A percentile compares a stretch with the other conserved stretches of the same genome.
Conservation (phyloP, 1,139 yeast genomes). For the Candida pseudoviswanathii region DNA sequence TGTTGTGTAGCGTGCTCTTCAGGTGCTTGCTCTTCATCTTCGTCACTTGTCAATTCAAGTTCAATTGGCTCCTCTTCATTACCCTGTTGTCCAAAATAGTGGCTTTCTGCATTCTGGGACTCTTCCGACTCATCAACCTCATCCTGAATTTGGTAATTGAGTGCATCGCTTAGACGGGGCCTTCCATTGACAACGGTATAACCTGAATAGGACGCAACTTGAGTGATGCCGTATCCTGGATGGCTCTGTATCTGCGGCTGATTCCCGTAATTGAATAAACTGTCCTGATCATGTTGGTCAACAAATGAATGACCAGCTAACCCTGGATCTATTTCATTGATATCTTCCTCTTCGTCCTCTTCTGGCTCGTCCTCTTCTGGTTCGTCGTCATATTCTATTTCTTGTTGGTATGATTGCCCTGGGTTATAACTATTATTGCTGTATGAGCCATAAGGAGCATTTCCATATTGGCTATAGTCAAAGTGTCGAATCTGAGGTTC, state of each 20-base stretch:
- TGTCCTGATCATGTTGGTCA: not conserved
- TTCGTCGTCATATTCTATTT: slow-evolving; percentile 6
- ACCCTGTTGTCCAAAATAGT: slow-evolving; percentile 1
- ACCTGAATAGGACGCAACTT: slow-evolving; percentile 1
- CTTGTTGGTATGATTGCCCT: slow-evolving; percentile 3
- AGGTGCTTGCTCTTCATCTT: slow-evolving; percentile 14
- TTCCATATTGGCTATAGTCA: not conserved
- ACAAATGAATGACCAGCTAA: not conserved
- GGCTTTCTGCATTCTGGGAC: slow-evolving; percentile 6
- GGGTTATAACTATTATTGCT: not conserved
- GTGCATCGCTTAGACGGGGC: slow-evolving; percentile 12
- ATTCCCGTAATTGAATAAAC: not conserved
- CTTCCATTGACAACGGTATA: slow-evolving; percentile 10
- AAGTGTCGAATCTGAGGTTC: not conserved
- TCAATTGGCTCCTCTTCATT: slow-evolving; percentile 1
- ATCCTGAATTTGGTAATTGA: not conserved
- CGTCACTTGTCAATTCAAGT: slow-evolving; percentile 5
- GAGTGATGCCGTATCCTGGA: slow-evolving; percentile 5
- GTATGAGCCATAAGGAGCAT: not conserved
- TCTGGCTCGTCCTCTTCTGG: slow-evolving; percentile 6
- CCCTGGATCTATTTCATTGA: not conserved
- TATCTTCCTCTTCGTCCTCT: slow-evolving; percentile 6
- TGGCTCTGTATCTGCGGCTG: not conserved
- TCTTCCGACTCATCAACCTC: slow-evolving; percentile 11
- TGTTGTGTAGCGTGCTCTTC: slow-evolving; percentile 5